Conservation (phyloP, 371 early-diverging fungal species). For the Mucor saturninus region DNA sequence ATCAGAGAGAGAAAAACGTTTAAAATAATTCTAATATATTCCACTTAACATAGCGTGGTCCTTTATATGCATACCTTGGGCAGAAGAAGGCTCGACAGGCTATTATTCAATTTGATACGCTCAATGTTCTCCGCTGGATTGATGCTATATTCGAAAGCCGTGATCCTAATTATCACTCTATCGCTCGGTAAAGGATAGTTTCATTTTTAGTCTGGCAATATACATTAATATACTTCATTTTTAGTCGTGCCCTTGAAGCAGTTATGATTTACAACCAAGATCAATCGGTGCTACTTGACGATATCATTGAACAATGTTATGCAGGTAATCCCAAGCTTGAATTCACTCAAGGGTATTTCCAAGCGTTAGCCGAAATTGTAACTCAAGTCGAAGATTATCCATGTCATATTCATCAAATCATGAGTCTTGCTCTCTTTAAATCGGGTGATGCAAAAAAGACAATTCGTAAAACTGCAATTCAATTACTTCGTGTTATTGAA, state of each 20-base stretch:
- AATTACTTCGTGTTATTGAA: slow-evolving; percentile 77
- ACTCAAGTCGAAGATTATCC: slow-evolving; percentile 61
- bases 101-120: slow-evolving; percentile 61
- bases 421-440: slow-evolving; percentile 84
- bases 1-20: not conserved
- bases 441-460: slow-evolving; percentile 75
- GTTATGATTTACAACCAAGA: slow-evolving; percentile 74
- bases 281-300: slow-evolving; percentile 67
- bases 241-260: slow-evolving; percentile 65
- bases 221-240: not conserved
- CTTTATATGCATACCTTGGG: slow-evolving; percentile 72
- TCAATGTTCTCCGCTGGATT: slow-evolving; percentile 67
- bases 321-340: slow-evolving; percentile 64
- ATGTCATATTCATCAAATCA: slow-evolving; percentile 65
- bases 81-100: slow-evolving; percentile 63
- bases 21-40: not conserved
- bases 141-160: slow-evolving; percentile 70
- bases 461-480: slow-evolving; percentile 79
- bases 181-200: slow-evolving; percentile 40
- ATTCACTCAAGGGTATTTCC: slow-evolving; percentile 77
- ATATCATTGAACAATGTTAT: slow-evolving; percentile 77
- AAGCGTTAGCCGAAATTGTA: slow-evolving; percentile 73
- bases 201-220: not conserved
- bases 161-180: slow-evolving; percentile 51
- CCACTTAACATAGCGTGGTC: slow-evolving; percentile 56